Evolutionary conservation across 352 stramenopile species (phyloP).

Genomic region (Pythium scleroteichum): DNA sequence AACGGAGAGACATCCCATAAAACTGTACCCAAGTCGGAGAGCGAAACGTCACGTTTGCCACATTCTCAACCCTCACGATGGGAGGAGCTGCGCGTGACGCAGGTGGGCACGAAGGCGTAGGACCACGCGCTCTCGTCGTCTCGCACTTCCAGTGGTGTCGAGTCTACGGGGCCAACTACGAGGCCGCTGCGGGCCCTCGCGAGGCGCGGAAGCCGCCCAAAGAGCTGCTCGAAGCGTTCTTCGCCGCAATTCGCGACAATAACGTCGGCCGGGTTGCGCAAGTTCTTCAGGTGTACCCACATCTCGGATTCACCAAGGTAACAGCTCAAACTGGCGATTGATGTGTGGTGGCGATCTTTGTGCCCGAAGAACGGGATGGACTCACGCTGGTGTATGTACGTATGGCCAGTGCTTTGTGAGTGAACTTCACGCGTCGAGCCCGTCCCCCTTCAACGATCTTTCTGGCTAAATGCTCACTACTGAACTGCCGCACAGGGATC

Average conservation of each 20-base stretch:
- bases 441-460: background rate
- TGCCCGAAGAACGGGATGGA: constrained; percentile 2
- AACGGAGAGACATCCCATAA: too few species aligned
- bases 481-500: constrained; percentile 11
- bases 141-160: constrained; percentile 22
- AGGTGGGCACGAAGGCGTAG: background rate
- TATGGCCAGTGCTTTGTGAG: constrained; percentile 30
- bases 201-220: constrained; percentile 1
- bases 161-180: constrained; percentile 14
- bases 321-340: background rate
- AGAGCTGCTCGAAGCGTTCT: constrained; percentile 13
- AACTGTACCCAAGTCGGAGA: constrained; percentile 14
- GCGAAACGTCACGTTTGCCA: constrained; percentile 10
- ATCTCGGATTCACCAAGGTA: constrained; percentile 31
- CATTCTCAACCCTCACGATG: background rate
- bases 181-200: constrained; percentile 1
- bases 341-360: too few species aligned
- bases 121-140: constrained; percentile 3
- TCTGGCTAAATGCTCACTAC: background rate
- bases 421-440: constrained; percentile 1
- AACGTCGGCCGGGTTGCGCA: constrained; percentile 7
- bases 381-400: background rate
- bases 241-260: constrained; percentile 26
- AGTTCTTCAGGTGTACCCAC: constrained; percentile 23
- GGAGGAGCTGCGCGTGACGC: background rate